Percentiles rank a stretch among this genome's conserved stretches.
phyloP scores from a whole-genome alignment of 179 eudicot species.

The Carnegiea gigantea region DNA sequence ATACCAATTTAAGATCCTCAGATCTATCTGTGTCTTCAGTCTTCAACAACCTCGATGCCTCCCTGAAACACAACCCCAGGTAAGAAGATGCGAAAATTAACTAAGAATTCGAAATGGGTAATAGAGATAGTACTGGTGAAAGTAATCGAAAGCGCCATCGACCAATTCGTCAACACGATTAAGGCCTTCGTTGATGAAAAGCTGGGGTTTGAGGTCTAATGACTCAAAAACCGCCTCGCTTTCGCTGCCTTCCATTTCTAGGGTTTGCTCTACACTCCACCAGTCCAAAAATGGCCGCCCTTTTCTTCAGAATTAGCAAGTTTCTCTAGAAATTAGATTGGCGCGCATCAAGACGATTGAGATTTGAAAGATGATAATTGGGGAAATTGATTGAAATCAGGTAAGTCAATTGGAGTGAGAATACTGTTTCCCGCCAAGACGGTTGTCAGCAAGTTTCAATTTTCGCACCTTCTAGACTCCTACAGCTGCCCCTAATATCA shows the following conservation, averaged over 20 bases:
- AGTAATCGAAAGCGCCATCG: conserved; percentile 70
- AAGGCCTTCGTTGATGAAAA: conserved; percentile 71
- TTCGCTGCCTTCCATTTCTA: conserved; percentile 64
- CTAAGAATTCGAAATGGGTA: background rate
- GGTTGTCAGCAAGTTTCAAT: too few relatives aligned
- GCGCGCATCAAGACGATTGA: too few relatives aligned
- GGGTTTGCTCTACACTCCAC: background rate
- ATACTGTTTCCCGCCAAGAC: too few relatives aligned
- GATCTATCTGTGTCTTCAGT: conserved; percentile 55
- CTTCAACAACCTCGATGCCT: conserved; percentile 55
- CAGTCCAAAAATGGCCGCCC: background rate
- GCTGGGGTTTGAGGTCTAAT: conserved; percentile 69
- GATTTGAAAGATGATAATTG: too few relatives aligned
- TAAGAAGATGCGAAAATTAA: background rate
- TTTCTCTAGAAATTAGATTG: background rate
- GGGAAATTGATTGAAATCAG: too few relatives aligned
- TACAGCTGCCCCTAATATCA: too few relatives aligned
- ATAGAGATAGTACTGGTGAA: conserved; percentile 46
- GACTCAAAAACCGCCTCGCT: conserved; percentile 65
- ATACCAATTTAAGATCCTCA: conserved; percentile 56
- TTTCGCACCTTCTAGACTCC: too few relatives aligned
- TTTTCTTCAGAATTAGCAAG: background rate
- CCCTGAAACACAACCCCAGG: conserved; percentile 35
- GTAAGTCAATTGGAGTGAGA: too few relatives aligned
- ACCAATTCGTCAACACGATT: conserved; percentile 58